Base-by-base conservation (phyloP, 129 eudicot genomes). In the Centella asiatica region DNA sequence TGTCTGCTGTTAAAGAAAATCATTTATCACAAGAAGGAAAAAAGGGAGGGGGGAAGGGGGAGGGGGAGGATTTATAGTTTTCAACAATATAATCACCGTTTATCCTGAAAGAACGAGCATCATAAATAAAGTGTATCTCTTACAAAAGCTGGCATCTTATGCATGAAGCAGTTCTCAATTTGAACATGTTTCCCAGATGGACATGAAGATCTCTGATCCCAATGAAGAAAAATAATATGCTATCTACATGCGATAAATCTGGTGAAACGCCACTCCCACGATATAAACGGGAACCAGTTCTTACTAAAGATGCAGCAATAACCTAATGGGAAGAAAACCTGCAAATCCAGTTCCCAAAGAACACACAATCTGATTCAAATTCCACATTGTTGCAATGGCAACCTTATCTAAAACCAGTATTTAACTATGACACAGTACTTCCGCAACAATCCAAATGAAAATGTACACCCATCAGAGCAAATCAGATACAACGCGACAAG, bases 191-290 rank as follows among this genome's bases (percentile, higher is more conserved):
- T 50, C 54, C 2, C 18, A 9, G 0, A 66, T 44, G 67, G 65
- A 65, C 45, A 44, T 59, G 37, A 62, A 33, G 60, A 45, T 22
- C 19, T 44, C 71, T 44, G 39, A 20, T 12, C 18, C 24, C 48
- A 11, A 66, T 27, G 71, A 42, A 27, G 45, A 70, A 31, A 26
- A 48, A 64, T 17, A 33, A 39, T 62, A 60, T 34, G 64, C 36
- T 50, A 64, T 64, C 61, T 31, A 56, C 42, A 51, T 34, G 67
- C n/a, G n/a, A n/a, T 67, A 52, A 44, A 58, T 57, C 34, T 27
- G 51, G 50, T 54, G 70, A 28, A 25, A 20, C 23, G 19, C 57
- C 52, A 50, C 15, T 23, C 69, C 65, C 40, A 50, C 40, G 65
- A 42, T 50, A 44, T 58, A 69, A 39, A 18, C 15, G 62, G 75